Conservation (phyloP, 192 early-diverging fungal species). For the Helicostylum pulchrum region DNA sequence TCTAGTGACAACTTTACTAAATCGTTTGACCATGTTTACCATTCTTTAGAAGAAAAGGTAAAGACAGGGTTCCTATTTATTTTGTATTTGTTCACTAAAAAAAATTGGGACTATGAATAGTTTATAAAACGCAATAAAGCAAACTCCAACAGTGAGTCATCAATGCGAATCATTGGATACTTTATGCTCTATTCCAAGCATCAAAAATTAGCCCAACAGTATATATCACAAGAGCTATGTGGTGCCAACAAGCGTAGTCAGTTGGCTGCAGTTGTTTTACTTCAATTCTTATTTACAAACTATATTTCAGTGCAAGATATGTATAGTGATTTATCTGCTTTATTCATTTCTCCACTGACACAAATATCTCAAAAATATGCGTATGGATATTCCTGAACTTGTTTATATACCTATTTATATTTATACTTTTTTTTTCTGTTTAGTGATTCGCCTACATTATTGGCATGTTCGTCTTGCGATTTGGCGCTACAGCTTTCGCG, state of each 20-base stretch:
- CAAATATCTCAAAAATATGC: too few species aligned
- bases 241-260: not conserved
- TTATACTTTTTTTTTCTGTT: too few species aligned
- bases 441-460: too few species aligned
- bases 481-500: too few species aligned
- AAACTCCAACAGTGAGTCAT: not conserved
- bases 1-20: not conserved
- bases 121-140: not conserved
- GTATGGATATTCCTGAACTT: too few species aligned
- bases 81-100: not conserved
- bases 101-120: not conserved
- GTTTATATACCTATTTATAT: too few species aligned
- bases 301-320: not conserved
- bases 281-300: not conserved
- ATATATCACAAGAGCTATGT: not conserved
- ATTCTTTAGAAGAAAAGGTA: not conserved
- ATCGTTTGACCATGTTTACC: not conserved
- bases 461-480: too few species aligned
- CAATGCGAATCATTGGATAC: constrained; percentile 2
- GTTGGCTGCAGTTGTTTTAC: not conserved
- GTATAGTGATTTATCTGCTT: too few species aligned
- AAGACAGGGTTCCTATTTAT: not conserved
- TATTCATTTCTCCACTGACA: too few species aligned
- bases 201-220: not conserved
- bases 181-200: not conserved